phyloP scores from a whole-genome alignment of 2,329 filamentous ascomycete genomes.

The Diaporthe sp. region DNA sequence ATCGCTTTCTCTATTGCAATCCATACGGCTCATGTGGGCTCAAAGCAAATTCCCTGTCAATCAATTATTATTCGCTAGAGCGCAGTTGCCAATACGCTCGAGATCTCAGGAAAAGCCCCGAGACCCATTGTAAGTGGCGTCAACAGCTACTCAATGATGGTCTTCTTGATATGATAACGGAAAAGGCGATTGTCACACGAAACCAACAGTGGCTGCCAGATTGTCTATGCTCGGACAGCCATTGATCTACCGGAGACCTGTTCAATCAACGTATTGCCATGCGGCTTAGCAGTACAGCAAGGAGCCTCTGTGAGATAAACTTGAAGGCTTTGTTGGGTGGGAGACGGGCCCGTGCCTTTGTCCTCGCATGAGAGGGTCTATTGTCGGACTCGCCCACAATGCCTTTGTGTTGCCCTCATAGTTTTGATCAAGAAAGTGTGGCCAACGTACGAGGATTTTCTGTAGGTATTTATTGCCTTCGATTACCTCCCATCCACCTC shows the following conservation, averaged over 20 bases:
- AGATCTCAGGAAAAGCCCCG: not conserved
- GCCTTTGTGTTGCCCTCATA: not conserved
- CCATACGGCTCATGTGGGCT: not conserved
- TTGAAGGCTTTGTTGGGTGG: not conserved
- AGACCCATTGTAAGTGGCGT: no score
- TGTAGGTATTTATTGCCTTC: not conserved
- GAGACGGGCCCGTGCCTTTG: not conserved
- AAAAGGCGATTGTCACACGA: no score
- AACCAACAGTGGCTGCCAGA: no score
- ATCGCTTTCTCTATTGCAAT: no score
- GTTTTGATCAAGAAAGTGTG: not conserved
- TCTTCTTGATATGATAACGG: not conserved
- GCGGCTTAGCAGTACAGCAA: not conserved
- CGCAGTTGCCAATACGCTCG: not conserved
- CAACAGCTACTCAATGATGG: no score
- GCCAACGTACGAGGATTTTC: no score
- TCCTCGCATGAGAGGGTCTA: not conserved
- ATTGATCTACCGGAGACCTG: no score
- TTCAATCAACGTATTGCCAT: not conserved
- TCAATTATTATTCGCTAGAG: not conserved
- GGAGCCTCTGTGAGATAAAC: not conserved
- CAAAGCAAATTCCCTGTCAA: rapidly evolving
- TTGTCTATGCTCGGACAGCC: not conserved
- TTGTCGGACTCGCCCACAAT: not conserved
- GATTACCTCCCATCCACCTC: not conserved